Base-by-base conservation (phyloP, 768 basidiomycete species). In the Pleurotus platypus region DNA sequence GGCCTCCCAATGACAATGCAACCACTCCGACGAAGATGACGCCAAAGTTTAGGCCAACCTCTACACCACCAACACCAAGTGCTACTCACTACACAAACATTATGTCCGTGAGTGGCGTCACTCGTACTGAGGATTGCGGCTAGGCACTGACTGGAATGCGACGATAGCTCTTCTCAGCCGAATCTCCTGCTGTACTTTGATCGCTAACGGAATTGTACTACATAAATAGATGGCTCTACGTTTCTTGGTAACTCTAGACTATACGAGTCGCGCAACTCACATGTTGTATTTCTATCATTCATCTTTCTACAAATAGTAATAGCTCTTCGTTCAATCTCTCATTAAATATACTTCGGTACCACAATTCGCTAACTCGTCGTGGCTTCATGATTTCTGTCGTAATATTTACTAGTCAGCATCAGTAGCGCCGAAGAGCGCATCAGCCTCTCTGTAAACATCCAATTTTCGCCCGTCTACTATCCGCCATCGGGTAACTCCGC, bases 121-220 rank as follows among this genome's bases (percentile, higher is more conserved):
- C 26, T 42, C 39, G 27, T 39, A 20, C 24, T 15, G 40, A 16
- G 5, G n/a, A 12, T 27, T 35, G 38, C 40, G 46, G 38, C 45
- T 57, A 40, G 15, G 16, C 38, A 18, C 18, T 18, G n/a, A 49
- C 16, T 58, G 15, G 48, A 45, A 35, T 42, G 27, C 48, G 18
- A 37, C 48, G 30, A 5, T 54, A 69, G 67, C 63, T 69, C n/a
- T 69, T 69, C 48, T 63, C 62, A 46, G 69, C 64, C 13, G 61
- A 62, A 50, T 65, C 61, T 42, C 69, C 64, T 24, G 65, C 62
- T 45, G 45, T 54, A 37, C 42, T 59, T 13, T 64, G 42, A 60
- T 49, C 15, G 24, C 26, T 9, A 35, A 40, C 24, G 42, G 51
- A 27, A 37, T 2, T 40, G n/a, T 24, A 16, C 35, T 24, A 38